Base-by-base conservation (phyloP, 768 basidiomycete genomes). In the Suillus occidentalis region DNA sequence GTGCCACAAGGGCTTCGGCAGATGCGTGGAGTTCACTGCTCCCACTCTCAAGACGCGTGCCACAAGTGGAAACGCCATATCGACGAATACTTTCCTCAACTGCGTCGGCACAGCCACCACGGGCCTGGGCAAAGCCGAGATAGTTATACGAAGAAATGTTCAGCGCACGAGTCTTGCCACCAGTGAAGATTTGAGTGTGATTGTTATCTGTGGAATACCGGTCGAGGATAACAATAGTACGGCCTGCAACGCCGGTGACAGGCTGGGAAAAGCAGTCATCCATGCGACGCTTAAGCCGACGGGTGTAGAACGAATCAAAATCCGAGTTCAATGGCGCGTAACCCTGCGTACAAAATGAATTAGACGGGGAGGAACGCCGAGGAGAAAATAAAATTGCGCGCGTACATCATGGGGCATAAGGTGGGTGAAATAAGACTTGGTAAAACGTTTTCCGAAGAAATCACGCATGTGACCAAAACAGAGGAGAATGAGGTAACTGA, bases 111-210 rank as follows among this genome's bases (percentile, higher is more conserved):
- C 95, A 97, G 6, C 92, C 91, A 16, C 97, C 97, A 4, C 86
- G 85, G 18, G 90, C 92, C 73, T 97, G 94, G 0, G 97, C 96
- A 73, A 99, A 99, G 4, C 97, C 97, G 72, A 99, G 94, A 74
- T 99, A 99, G 79, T 99, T 99, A 83, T 99, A 99, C 9, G 95
- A 97, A 2, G 95, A 97, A 69, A 99, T 92, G 76, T 99, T 99
- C 71, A 99, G 89, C 0, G 90, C 91, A 60, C 96, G 92, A 0
- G 94, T 95, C 34, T 84, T 85, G 1, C 82, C 85, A 65, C 95
- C 97, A 3, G 93, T 91, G 70, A 89, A 81, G 58, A 87, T 77
- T 65, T 92, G 89, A 3, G 89, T 89, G 72, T 85, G 82, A 78
- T 95, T 92, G 81, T 91, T 89, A 77, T 97, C 91, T 59, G 84